Conservation (phyloP, 139 green algal species). For the Edaphochlamys debaryana region DNA sequence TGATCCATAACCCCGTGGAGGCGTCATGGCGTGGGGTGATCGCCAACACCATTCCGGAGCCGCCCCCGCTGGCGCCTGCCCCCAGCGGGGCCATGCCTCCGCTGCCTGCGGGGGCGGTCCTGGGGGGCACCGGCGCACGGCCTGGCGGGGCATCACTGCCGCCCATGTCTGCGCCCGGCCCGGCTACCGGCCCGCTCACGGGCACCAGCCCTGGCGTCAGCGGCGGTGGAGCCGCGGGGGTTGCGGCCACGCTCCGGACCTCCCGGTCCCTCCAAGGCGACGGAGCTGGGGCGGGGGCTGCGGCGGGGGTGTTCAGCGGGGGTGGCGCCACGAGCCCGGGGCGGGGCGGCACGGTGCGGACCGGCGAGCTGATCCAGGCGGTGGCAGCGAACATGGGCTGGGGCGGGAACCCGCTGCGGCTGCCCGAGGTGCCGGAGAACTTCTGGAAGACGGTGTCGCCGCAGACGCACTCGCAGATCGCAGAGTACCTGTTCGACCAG, state of each 20-base stretch:
- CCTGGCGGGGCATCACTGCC: too few species aligned
- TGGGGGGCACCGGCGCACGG: too few species aligned
- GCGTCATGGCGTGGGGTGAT: constrained; percentile 40
- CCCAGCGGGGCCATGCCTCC: neutral
- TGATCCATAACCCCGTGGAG: constrained; percentile 26
- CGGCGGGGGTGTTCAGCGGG: too few species aligned
- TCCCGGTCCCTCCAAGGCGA: neutral
- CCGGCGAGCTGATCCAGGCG: neutral
- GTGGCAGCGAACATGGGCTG: constrained; percentile 13
- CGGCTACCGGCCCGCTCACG: too few species aligned
- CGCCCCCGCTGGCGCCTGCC: neutral
- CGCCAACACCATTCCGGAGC: constrained; percentile 31
- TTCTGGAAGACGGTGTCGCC: constrained; percentile 59
- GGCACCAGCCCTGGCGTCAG: too few species aligned
- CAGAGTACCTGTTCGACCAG: constrained; percentile 52
- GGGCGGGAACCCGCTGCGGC: constrained; percentile 14
- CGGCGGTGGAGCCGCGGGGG: too few species aligned
- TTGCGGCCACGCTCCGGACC: neutral
- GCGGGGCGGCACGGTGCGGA: neutral
- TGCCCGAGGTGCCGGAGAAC: constrained; percentile 51
- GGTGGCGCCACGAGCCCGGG: too few species aligned
- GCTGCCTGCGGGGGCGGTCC: neutral
- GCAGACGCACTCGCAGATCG: constrained; percentile 50
- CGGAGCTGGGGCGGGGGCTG: too few species aligned
- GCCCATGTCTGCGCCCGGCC: too few species aligned